Evolutionary conservation across 106 monocot genomes (phyloP), one percentile per base, ranked within the genome.

Genomic region (Acorus gramineus): DNA sequence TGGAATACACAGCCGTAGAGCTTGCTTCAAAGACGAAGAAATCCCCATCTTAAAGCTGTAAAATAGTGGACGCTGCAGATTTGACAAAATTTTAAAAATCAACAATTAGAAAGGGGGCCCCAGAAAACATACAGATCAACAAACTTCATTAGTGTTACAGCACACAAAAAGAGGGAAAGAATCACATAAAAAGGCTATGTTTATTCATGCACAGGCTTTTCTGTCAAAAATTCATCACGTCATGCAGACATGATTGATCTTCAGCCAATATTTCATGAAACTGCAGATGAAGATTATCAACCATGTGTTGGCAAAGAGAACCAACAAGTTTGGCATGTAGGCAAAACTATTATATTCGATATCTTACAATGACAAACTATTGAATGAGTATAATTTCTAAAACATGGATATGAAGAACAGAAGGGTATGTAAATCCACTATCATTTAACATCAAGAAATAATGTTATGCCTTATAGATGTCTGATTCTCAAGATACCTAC

Each of bases 41-140:
- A 92, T 65, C 14, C 85, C 88, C 66, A 81, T 89, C 76, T 98
- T 92, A 61, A 98, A 92, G 68, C 92, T 80, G 79, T 89, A 92
- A 75, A 92, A 92, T 47, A 89, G 72, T 14, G 92, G 98, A 50
- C 98, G 83, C 98, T 98, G 88, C 72, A 85, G 53, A 59, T 8
- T n/a, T n/a, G n/a, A n/a, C n/a, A 28, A 28, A 28, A 28, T 28
- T 28, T 28, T 28, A 28, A 28, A 28, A 28, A 28, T 28, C 28
- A 28, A 28, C 28, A 28, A 28, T 28, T 28, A 28, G 28, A 28
- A 28, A 28, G 28, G 28, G 28, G 28, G 28, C 28, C 28, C 28
- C 28, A 28, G 42, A 42, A 69, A 65, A 6, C 3, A 75, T 11
- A 3, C 10, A 51, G 53, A 56, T 43, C 56, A 57, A 58, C 7